phyloP scores from a whole-genome alignment of 306 rosid species.

The Fragaria iinumae region DNA sequence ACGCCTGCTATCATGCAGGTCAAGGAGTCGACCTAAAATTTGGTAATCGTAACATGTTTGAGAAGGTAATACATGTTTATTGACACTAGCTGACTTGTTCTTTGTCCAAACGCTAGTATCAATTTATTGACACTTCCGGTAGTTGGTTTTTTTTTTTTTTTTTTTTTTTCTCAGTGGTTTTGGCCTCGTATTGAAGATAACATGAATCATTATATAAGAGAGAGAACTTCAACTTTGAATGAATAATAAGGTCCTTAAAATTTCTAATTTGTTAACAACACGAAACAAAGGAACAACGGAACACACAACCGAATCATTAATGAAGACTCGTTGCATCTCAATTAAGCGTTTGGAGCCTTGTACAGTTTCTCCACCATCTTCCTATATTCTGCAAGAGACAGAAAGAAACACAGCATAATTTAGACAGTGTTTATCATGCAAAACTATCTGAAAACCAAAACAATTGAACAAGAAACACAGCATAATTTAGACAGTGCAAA shows the following conservation, averaged over 20 bases:
- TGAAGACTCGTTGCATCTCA: conserved; percentile 12
- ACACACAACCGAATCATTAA: conserved; percentile 10
- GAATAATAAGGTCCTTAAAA: conserved; percentile 7
- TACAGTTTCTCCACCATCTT: conserved; percentile 91
- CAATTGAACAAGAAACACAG: neutral
- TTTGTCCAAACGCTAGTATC: too few relatives aligned
- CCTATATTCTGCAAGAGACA: conserved; percentile 61
- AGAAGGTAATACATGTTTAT: too few relatives aligned
- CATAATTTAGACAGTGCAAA: conserved; percentile 5
- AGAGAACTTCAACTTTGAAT: neutral
- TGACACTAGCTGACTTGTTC: too few relatives aligned
- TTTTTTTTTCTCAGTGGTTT: too few relatives aligned
- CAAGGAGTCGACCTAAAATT: too few relatives aligned
- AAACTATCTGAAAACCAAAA: neutral
- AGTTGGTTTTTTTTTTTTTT: too few relatives aligned
- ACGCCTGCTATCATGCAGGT: too few relatives aligned
- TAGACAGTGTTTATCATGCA: neutral
- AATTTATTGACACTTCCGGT: too few relatives aligned
- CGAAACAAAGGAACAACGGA: conserved; percentile 14
- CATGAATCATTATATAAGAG: neutral
- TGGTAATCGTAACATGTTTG: too few relatives aligned
- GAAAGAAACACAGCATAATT: neutral
- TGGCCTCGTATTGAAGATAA: too few relatives aligned
- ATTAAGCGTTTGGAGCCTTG: conserved; percentile 56
- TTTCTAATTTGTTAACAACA: conserved; percentile 4